These are phyloP conservation scores for Mycena crocata DNA, from an alignment of 768 basidiomycete genomes.

Conservation along the genomic window DNA sequence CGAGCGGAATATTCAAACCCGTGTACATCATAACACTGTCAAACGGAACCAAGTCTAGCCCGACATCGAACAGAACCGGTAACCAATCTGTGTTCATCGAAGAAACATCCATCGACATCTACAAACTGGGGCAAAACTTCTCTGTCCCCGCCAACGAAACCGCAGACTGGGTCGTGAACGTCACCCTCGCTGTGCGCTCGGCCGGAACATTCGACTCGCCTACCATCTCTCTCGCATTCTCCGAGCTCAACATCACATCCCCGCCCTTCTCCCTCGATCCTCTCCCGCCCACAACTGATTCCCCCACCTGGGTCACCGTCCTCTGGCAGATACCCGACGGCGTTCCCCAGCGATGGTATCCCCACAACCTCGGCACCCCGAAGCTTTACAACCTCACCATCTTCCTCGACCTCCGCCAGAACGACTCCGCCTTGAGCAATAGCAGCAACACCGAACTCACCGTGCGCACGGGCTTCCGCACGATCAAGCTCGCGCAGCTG, in stretches of 20 bases:
- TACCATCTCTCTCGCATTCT: slow-evolving; percentile 55
- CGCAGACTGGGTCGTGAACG: slow-evolving; percentile 67
- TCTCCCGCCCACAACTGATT: slow-evolving; percentile 38
- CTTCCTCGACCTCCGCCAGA: slow-evolving; percentile 49
- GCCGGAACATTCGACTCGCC: slow-evolving; percentile 48
- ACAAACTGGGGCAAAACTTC: slow-evolving; percentile 62
- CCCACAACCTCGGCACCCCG: slow-evolving; percentile 66
- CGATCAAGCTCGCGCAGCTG: slow-evolving; percentile 63
- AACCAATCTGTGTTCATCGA: slow-evolving; percentile 56
- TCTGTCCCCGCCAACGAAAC: slow-evolving; percentile 56
- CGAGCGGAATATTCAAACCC: slow-evolving; percentile 65
- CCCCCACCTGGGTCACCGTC: slow-evolving; percentile 54
- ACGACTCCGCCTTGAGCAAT: slow-evolving; percentile 25
- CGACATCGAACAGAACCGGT: slow-evolving; percentile 39
- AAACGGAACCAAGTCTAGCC: slow-evolving; percentile 33
- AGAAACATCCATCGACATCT: slow-evolving; percentile 66
- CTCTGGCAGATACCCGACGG: slow-evolving; percentile 58
- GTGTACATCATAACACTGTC: slow-evolving; percentile 62
- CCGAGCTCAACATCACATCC: slow-evolving; percentile 58
- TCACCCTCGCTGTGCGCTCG: slow-evolving; percentile 62
- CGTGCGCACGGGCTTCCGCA: slow-evolving; percentile 68
- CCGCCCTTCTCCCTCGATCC: slow-evolving; percentile 42
- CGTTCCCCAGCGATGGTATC: slow-evolving; percentile 64
- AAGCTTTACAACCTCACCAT: slow-evolving; percentile 65
- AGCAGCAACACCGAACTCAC: slow-evolving; percentile 53